Conservation (phyloP, 192 early-diverging fungal genomes). For the Cetraspora pellucida region DNA sequence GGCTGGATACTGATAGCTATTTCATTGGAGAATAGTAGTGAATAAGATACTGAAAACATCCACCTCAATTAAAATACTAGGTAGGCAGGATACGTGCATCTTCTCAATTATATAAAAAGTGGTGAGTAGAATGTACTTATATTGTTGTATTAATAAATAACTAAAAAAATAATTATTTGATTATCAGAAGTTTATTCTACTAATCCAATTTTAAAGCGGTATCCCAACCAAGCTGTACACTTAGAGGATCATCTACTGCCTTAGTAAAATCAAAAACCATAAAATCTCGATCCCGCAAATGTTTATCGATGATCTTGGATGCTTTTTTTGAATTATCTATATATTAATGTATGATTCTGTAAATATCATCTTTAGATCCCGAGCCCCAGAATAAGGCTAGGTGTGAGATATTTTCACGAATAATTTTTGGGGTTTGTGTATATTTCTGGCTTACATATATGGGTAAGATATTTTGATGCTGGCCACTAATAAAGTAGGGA, state of each 20-base stretch:
- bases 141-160: too few relatives aligned
- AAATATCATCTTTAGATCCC: not conserved
- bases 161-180: too few relatives aligned
- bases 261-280: constrained; percentile 1
- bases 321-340: constrained; percentile 3
- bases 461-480: too few relatives aligned
- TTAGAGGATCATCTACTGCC: not conserved
- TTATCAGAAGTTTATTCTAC: too few relatives aligned
- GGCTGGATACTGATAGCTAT: too few relatives aligned
- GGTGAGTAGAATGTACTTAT: too few relatives aligned
- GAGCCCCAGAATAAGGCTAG: not conserved
- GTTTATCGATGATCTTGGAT: constrained; percentile 11
- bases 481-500: not conserved
- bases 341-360: not conserved
- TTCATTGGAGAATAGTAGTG: too few relatives aligned
- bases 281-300: not conserved
- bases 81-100: too few relatives aligned
- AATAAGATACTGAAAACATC: too few relatives aligned
- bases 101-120: too few relatives aligned
- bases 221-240: not conserved
- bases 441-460: constrained; percentile 16
- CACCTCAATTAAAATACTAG: too few relatives aligned
- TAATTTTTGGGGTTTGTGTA: constrained; percentile 11
- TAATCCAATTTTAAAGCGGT: not conserved
- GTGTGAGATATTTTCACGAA: constrained; percentile 7